Evolutionary conservation across 2,329 filamentous ascomycete genomes (phyloP).

Genomic region (Colletotrichum sublineola): DNA sequence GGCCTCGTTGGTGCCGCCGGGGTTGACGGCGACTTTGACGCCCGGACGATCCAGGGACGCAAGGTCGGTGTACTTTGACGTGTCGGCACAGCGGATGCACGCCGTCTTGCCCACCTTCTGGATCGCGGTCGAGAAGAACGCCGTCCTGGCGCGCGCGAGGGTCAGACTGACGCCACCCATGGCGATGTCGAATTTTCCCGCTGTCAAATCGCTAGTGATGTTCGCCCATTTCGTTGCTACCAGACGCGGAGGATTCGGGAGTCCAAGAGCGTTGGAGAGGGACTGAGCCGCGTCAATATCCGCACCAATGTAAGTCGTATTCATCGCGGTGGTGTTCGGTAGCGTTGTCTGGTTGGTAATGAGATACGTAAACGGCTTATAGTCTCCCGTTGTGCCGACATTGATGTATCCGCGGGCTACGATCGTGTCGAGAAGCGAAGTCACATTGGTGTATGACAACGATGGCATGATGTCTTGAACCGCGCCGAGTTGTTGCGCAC

Average conservation of each 20-base stretch:
- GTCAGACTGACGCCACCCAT: constrained; percentile 41
- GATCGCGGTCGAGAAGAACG: constrained; percentile 35
- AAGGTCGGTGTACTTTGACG: constrained; percentile 35
- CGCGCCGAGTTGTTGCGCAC: constrained; percentile 13
- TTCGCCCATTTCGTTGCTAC: constrained; percentile 31
- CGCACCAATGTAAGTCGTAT: constrained; percentile 40
- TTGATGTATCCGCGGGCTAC: constrained; percentile 36
- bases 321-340: constrained; percentile 23
- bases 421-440: constrained; percentile 36
- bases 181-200: constrained; percentile 37
- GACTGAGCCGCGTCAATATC: constrained; percentile 41
- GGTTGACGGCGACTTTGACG: constrained; percentile 37
- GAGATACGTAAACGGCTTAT: constrained; percentile 42
- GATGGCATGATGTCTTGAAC: not conserved
- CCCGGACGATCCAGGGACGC: constrained; percentile 29
- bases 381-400: constrained; percentile 39
- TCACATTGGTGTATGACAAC: constrained; percentile 30
- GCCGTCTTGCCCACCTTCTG: constrained; percentile 41
- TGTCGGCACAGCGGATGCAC: constrained; percentile 37
- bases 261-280: constrained; percentile 40
- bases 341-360: constrained; percentile 26
- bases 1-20: constrained; percentile 39
- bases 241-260: constrained; percentile 28
- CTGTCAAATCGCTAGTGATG: constrained; percentile 35
- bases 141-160: constrained; percentile 24